Percentiles rank a stretch among this genome's conserved stretches.
Conservation (phyloP, 2,329 filamentous ascomycete genomes). For the Pseudogymnoascus sp. region DNA sequence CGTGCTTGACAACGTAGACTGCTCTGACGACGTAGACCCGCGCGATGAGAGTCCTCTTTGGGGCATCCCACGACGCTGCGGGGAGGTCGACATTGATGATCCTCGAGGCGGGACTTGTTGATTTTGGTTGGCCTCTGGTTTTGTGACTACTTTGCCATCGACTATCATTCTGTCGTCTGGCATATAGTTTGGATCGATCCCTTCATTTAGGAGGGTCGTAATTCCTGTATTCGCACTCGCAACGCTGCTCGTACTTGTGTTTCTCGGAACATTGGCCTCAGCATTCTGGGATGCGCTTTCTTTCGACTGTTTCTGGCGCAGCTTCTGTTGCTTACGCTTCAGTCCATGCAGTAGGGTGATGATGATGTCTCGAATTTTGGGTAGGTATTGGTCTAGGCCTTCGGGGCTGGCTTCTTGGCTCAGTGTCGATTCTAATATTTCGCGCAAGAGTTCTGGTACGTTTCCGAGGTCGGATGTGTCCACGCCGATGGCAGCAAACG, state of each 20-base stretch:
- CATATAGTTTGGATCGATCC: conserved; percentile 27
- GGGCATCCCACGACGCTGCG: conserved; percentile 22
- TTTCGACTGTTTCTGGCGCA: conserved; percentile 56
- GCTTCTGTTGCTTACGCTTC: conserved; percentile 91
- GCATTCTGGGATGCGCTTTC: conserved; percentile 31
- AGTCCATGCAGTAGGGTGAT: conserved; percentile 93
- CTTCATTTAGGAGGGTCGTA: conserved; percentile 52
- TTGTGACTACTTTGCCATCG: conserved; percentile 7
- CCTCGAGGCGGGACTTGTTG: neutral
- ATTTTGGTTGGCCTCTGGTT: conserved; percentile 41
- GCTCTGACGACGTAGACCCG: conserved; percentile 45
- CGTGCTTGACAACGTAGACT: conserved; percentile 63
- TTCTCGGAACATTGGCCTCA: conserved; percentile 26
- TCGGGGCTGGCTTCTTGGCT: conserved; percentile 93
- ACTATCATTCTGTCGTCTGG: conserved; percentile 4
- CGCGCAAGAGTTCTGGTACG: conserved; percentile 81
- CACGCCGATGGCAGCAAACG: conserved; percentile 93
- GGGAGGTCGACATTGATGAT: conserved; percentile 11
- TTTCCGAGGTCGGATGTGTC: conserved; percentile 91
- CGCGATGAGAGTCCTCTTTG: conserved; percentile 43
- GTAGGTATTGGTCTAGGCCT: conserved; percentile 88
- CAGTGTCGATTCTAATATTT: conserved; percentile 88
- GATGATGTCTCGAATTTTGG: conserved; percentile 94
- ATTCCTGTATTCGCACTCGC: conserved; percentile 50
- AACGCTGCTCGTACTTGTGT: conserved; percentile 51